Base-by-base conservation (phyloP, 2,329 filamentous ascomycete species). In the Monosporascus sp. region DNA sequence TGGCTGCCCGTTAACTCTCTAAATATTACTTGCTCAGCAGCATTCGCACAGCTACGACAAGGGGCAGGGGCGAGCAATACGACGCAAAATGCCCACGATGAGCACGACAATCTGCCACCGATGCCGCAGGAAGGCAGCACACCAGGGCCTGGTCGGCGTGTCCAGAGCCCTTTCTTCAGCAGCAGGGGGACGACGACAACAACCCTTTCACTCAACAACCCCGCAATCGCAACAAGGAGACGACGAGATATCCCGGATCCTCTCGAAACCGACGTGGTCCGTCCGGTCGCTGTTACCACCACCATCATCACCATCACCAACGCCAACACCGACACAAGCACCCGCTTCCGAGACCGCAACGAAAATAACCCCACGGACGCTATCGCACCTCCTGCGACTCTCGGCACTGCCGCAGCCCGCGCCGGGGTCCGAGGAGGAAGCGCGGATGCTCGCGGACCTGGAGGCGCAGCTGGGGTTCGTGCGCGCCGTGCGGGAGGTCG, bases 391-490 rank as follows among this genome's bases (percentile, higher is more conserved):
- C 9, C 85, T 97, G 37, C 88, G 90, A 19, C 85, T 97, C 40
- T 96, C 92, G 4, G 92, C 93, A 16, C 85, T 99, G 0, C 91
- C 93, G 0, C 79, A 80, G 1, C 91, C 93, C 0, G 72, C 77
- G 19, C 77, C 77, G 2, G 59, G 74, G 2, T 76, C 76, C 50
- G 86, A 91, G 62, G 87, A 96, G 68, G 64, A 75, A 14, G 31
- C 31, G 0, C 72, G 77, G 26, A 90, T 96, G 83, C 79, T 96
- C 3, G 67, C 80, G 22, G 92, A 87, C 1, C 79, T 99, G 2
- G 80, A 86, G 50, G 84, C 88, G 34, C 94, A 99, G 67, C 81
- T 99, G 0, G 87, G 88, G 64, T 99, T 99, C 66, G 91, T 97
- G n/a, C 85, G 83, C 56, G 84, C 91, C 57, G 85, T 97, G 20